Base-by-base conservation (phyloP, 2,329 filamentous ascomycete species). In the Helicocarpus griseus region DNA sequence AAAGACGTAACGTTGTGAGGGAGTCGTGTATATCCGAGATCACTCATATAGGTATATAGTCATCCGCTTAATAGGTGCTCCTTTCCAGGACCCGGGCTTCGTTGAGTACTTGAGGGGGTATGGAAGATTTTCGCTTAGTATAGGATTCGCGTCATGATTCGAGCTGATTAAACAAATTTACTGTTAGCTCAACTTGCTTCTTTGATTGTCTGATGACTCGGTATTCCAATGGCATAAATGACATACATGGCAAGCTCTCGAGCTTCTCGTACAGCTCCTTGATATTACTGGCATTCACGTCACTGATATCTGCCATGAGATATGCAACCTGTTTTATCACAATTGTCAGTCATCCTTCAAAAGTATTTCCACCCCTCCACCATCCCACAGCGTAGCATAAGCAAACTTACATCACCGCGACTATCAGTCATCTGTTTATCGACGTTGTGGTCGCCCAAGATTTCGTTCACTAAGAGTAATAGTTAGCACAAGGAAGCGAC, bases 391-490 rank as follows among this genome's bases (percentile, higher is more conserved):
- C n/a, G 35, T 17, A 31, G 24, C 11, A 41, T 7, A 24, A n/a
- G 22, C 7, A 14, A 36, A 60, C 78, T 58, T 72, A 87, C 85
- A 67, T 97, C 91, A 60, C 89, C 91, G 74, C 85, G 86, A 72
- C 87, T 95, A 69, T 97, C 93, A 48, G 88, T 93, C 76, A 94
- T 97, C 73, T 98, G 93, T 78, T 97, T 97, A 74, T 96, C 91
- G 61, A 98, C 90, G 69, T 98, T 98, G 76, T 98, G 90, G 63
- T 94, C 84, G 40, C 86, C 87, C 45, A 98, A 79, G 56, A 97
- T 89, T 64, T 93, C 87, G 76, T 98, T 98, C 59, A 98, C 93
- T 84, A 56, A 9, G 21, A 22, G 45, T 28, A 5, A 64, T 54
- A 63, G 55, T 52, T 50, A 47, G 44, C 24, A 36, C 13, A 5